Evolutionary conservation across 1,139 yeast genomes (phyloP).

Genomic region (Yamadazyma mexicana): DNA sequence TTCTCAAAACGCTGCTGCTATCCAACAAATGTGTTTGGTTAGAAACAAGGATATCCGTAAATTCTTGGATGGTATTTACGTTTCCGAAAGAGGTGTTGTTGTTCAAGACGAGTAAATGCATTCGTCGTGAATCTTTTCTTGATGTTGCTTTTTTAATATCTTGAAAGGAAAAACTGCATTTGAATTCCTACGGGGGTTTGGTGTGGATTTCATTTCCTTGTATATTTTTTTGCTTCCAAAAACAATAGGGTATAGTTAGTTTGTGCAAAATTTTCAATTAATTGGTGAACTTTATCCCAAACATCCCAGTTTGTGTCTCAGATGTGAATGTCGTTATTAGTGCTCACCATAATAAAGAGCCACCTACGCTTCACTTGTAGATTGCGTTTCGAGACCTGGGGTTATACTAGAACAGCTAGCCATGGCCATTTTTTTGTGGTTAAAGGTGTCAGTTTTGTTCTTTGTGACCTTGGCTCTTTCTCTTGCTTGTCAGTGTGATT

Average conservation of each 20-base stretch:
- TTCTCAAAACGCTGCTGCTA: constrained; percentile 97
- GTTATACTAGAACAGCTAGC: too few species aligned
- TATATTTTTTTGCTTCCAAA: constrained; percentile 7
- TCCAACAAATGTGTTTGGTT: constrained; percentile 97
- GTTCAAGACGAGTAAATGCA: constrained; percentile 56
- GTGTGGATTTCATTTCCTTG: constrained; percentile 6
- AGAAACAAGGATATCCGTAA: constrained; percentile 99
- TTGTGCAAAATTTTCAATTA: constrained; percentile 18
- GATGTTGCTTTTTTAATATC: constrained; percentile 1
- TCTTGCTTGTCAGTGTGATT: constrained; percentile 1
- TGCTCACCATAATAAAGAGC: constrained; percentile 56
- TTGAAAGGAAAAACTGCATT: background rate
- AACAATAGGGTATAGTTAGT: constrained; percentile 27
- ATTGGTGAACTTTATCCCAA: constrained; percentile 25
- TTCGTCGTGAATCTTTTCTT: constrained; percentile 1
- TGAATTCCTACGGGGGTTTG: too few species aligned
- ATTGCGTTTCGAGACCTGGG: constrained; percentile 13
- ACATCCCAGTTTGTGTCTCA: constrained; percentile 27
- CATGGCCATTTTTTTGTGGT: too few species aligned
- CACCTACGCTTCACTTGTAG: constrained; percentile 32
- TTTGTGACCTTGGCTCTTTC: background rate
- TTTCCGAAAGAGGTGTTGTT: constrained; percentile 92
- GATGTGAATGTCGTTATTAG: constrained; percentile 45
- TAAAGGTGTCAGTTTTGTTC: background rate
- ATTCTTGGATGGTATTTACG: constrained; percentile 99